phyloP scores from a whole-genome alignment of 2,329 filamentous ascomycete genomes.

The Calonectria hongkongensis region DNA sequence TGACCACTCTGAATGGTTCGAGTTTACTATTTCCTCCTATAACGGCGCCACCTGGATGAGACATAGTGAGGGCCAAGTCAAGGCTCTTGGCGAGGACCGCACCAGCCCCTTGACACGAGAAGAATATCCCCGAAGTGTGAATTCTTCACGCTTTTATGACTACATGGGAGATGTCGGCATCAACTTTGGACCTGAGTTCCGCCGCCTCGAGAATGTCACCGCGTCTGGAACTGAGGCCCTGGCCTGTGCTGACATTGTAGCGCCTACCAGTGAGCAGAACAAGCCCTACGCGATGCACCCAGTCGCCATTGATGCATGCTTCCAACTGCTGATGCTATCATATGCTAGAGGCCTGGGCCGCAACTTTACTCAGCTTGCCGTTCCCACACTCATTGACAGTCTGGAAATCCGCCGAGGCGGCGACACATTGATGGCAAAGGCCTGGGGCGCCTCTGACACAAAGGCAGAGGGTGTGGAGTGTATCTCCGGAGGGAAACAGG shows the following conservation, averaged over 20 bases:
- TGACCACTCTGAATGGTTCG: conserved; percentile 39
- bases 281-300: conserved; percentile 62
- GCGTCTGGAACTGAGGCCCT: conserved; percentile 41
- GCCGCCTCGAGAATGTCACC: conserved; percentile 48
- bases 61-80: conserved; percentile 41
- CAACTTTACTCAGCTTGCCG: conserved; percentile 49
- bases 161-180: conserved; percentile 55
- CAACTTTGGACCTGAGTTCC: conserved; percentile 58
- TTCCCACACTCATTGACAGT: conserved; percentile 54
- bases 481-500: conserved; percentile 9
- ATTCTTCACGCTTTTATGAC: conserved; percentile 52
- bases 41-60: conserved; percentile 38
- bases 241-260: conserved; percentile 45
- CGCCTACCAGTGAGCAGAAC: conserved; percentile 45
- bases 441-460: not conserved
- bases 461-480: conserved; percentile 4
- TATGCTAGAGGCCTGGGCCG: conserved; percentile 47
- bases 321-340: conserved; percentile 30
- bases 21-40: conserved; percentile 37
- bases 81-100: conserved; percentile 7
- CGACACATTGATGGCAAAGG: not conserved
- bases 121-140: conserved; percentile 46
- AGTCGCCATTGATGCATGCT: conserved; percentile 38
- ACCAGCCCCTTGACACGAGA: not conserved
- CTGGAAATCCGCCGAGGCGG: conserved; percentile 12